These are phyloP conservation scores for Camelina hispida DNA, from an alignment of 345 rosid genomes.

Conservation along the genomic window DNA sequence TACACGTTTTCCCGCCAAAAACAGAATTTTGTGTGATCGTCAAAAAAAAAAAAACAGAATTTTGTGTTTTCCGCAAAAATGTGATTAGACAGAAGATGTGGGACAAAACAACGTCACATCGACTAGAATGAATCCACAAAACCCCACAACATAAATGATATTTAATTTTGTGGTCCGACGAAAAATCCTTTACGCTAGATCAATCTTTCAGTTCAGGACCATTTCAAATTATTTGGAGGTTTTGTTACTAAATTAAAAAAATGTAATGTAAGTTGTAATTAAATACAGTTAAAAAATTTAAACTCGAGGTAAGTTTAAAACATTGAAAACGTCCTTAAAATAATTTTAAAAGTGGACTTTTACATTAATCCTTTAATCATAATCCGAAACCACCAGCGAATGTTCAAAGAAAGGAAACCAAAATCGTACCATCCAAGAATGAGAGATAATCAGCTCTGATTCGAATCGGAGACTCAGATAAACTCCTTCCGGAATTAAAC, in stretches of 20 bases:
- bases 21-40: too few species aligned
- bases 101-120: constrained; percentile 30
- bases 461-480: too few species aligned
- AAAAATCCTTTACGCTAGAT: not conserved
- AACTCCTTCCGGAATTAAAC: too few species aligned
- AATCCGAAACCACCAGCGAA: too few species aligned
- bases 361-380: too few species aligned
- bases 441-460: too few species aligned
- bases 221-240: constrained; percentile 1
- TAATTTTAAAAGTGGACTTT: not conserved
- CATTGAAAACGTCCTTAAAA: too few species aligned
- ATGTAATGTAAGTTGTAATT: not conserved
- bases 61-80: too few species aligned
- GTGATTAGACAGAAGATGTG: not conserved
- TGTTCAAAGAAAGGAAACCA: too few species aligned
- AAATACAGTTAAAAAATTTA: not conserved
- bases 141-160: constrained; percentile 21
- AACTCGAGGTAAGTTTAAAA: not conserved
- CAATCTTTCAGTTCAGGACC: constrained; percentile 13
- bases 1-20: too few species aligned
- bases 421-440: too few species aligned
- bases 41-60: too few species aligned
- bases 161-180: constrained; percentile 29
- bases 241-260: not conserved
- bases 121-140: constrained; percentile 27